phyloP scores from a whole-genome alignment of 2,329 filamentous ascomycete species.

The Helicocarpus griseus region DNA sequence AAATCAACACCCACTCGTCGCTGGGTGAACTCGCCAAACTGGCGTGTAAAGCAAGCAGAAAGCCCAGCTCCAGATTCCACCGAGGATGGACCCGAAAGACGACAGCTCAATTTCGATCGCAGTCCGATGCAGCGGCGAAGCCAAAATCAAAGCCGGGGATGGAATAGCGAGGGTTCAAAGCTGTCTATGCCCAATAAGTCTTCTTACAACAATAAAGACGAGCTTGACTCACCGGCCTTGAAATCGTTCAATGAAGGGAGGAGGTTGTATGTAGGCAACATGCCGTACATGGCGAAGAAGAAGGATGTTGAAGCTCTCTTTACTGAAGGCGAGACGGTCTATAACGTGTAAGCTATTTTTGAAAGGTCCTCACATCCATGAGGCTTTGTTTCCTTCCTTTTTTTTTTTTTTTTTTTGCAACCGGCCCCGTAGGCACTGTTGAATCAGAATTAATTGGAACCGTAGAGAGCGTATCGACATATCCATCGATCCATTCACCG shows the following conservation, averaged over 20 bases:
- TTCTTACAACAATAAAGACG: slow-evolving; percentile 21
- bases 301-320: slow-evolving; percentile 43
- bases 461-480: slow-evolving; percentile 53
- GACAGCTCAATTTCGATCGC: slow-evolving; percentile 3
- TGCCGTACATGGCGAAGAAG: slow-evolving; percentile 45
- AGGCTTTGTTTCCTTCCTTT: not conserved
- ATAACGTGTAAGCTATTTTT: slow-evolving; percentile 20
- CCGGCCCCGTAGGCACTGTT: not conserved
- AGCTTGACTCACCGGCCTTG: not conserved
- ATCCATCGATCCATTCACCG: slow-evolving; percentile 57
- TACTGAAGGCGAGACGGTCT: slow-evolving; percentile 23
- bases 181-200: slow-evolving; percentile 16
- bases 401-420: not conserved
- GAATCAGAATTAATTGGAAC: not conserved
- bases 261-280: slow-evolving; percentile 46
- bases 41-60: slow-evolving; percentile 7
- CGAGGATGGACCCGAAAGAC: not conserved
- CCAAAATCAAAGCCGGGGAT: not conserved
- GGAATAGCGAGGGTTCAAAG: not conserved
- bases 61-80: not conserved
- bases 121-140: not conserved
- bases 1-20: slow-evolving; percentile 7
- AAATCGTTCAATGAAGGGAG: slow-evolving; percentile 31
- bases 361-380: not conserved
- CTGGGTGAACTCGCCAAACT: slow-evolving; percentile 11